Evolutionary conservation across 345 rosid genomes (phyloP), one percentile per base, ranked within the genome.

Genomic region (Noccaea caerulescens): DNA sequence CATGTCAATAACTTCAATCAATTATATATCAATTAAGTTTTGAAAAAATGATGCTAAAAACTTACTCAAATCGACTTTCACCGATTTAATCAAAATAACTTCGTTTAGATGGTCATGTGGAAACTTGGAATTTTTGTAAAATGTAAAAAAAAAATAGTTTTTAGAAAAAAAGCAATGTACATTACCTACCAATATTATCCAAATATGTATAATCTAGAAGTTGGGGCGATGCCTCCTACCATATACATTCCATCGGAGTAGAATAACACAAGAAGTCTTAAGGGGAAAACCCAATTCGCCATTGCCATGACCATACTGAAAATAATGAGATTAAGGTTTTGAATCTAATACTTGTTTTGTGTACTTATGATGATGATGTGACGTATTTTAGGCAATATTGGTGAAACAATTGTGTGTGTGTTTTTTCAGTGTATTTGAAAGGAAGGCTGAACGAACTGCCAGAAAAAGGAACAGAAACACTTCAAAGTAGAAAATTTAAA

Each of bases 311-410:
- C 27, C 53, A 66, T 59, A 43, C 55, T 66, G 41, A 33, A 58
- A 66, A 66, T 51, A 34, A 60, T 36, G 47, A 3, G 18, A 53
- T 58, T 43, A 23, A 68, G 52, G 71, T 59, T 61, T 61, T 20
- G 13, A 30, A n/a, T 47, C 32, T 23, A 39, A 46, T 32, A 30
- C 64, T 62, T 44, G 79, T 38, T 69, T 18, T 62, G 52, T 55
- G 65, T 68, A 38, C 30, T 27, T 37, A 30, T 53, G 62, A 55
- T 69, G 64, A 45, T 75, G 79, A 53, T 62, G 69, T 68, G 69
- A 75, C 73, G 69, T 61, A 52, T n/a, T 42, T 39, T 18, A 14
- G 52, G 42, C 60, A 8, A 53, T 38, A 41, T 30, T 49, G 3
- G 20, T 20, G 20, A 23, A 37, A 66, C 52, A 66, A 7, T 51